Conservation (phyloP, 2,329 filamentous ascomycete species). For the Venturia oleaginea region DNA sequence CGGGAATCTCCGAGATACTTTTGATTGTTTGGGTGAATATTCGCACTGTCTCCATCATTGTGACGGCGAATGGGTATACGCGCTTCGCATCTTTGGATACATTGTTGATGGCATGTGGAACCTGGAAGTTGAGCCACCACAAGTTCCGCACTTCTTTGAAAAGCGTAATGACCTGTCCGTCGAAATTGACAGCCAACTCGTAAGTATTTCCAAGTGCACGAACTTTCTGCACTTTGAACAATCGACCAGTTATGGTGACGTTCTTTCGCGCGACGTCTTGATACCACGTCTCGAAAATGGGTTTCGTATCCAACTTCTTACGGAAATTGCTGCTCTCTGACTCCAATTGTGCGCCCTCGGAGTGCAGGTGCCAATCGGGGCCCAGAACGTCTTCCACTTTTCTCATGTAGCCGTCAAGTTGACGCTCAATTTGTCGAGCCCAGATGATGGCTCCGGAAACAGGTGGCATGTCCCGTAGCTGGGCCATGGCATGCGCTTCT, state of each 20-base stretch:
- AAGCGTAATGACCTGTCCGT: slow-evolving; percentile 89
- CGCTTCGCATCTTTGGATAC: slow-evolving; percentile 98
- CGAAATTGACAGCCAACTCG: slow-evolving; percentile 91
- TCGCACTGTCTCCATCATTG: slow-evolving; percentile 96
- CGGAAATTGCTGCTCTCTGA: slow-evolving; percentile 88
- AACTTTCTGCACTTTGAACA: slow-evolving; percentile 84
- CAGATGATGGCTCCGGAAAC: slow-evolving; percentile 97
- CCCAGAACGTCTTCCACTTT: slow-evolving; percentile 98
- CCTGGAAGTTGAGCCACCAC: slow-evolving; percentile 86
- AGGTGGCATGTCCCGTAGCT: slow-evolving; percentile 87
- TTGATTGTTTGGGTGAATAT: slow-evolving; percentile 84
- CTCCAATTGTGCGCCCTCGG: slow-evolving; percentile 89
- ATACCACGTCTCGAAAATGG: slow-evolving; percentile 93
- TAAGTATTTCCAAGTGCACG: slow-evolving; percentile 82
- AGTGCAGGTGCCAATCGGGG: slow-evolving; percentile 86
- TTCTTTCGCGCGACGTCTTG: slow-evolving; percentile 81
- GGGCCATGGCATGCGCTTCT: slow-evolving; percentile 95
- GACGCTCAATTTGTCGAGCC: slow-evolving; percentile 92
- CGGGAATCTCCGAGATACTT: slow-evolving; percentile 74
- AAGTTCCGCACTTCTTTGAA: slow-evolving; percentile 98
- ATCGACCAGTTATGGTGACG: slow-evolving; percentile 80
- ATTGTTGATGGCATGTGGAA: slow-evolving; percentile 89
- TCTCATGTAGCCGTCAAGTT: slow-evolving; percentile 93
- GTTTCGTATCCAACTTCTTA: slow-evolving; percentile 87
- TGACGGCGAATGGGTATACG: slow-evolving; percentile 96